Evolutionary conservation across 345 rosid genomes (phyloP).

Genomic region (Arabidopsis arenosa): DNA sequence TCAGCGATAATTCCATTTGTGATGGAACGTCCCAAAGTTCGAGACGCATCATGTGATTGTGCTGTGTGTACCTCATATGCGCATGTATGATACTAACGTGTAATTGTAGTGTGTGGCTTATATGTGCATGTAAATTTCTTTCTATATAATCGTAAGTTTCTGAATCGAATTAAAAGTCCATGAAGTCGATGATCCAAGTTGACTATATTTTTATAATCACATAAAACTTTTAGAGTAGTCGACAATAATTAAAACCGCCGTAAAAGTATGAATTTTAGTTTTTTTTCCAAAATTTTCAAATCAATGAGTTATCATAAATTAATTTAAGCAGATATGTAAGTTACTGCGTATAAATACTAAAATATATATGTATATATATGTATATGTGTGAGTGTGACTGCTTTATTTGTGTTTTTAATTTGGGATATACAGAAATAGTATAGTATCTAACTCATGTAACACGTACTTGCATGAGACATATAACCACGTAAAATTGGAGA

Average conservation of each 20-base stretch:
- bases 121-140: neutral
- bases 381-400: neutral
- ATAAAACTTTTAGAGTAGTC: neutral
- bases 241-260: neutral
- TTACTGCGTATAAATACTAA: neutral
- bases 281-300: neutral
- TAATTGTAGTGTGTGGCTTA: neutral
- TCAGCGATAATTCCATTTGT: conserved; percentile 20
- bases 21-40: conserved; percentile 29
- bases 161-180: neutral
- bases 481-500: neutral
- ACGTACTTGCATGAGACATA: neutral
- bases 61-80: neutral
- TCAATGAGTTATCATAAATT: too few relatives aligned
- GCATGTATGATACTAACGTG: neutral
- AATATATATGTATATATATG: too few relatives aligned
- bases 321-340: neutral
- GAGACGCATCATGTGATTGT: conserved; percentile 32
- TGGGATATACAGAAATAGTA: neutral
- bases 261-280: too few relatives aligned
- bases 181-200: neutral
- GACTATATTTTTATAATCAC: neutral
- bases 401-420: neutral
- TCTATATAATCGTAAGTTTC: neutral
- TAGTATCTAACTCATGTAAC: neutral